These are phyloP conservation scores for Metarhizium sp. DNA, from an alignment of 2,329 filamentous ascomycete species.

Conservation along the genomic window DNA sequence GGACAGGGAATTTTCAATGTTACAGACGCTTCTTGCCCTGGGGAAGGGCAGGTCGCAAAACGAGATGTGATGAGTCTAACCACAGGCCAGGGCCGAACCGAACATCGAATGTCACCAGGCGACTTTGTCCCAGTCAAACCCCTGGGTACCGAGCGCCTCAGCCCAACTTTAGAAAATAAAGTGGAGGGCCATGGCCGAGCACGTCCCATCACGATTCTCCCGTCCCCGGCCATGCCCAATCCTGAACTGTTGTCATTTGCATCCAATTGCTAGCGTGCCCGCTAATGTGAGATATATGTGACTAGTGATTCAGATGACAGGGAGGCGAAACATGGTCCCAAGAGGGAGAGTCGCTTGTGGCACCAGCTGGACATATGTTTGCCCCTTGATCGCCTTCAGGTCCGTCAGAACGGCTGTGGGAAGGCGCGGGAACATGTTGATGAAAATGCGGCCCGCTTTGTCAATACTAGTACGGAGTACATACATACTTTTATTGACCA, in stretches of 20 bases:
- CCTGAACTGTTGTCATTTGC: slow-evolving; percentile 5
- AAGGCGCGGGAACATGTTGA: too few species aligned
- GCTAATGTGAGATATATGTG: background rate
- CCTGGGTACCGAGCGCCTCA: background rate
- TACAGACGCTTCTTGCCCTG: background rate
- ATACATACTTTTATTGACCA: too few species aligned
- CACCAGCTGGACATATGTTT: background rate
- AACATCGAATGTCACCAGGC: background rate
- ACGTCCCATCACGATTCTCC: slow-evolving; percentile 1
- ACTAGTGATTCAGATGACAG: background rate
- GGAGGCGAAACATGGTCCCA: background rate
- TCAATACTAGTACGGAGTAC: too few species aligned
- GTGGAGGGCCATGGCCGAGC: background rate
- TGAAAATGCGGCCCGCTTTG: too few species aligned
- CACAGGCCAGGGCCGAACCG: background rate
- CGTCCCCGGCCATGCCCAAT: slow-evolving; percentile 2
- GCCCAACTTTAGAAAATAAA: background rate
- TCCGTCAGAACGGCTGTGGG: background rate
- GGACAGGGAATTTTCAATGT: background rate
- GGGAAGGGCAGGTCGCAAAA: background rate
- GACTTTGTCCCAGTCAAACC: background rate
- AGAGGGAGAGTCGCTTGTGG: background rate
- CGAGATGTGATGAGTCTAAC: background rate
- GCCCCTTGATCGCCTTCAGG: background rate
- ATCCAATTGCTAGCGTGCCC: background rate